phyloP scores from a whole-genome alignment of 371 early-diverging fungal species.

The Mucor piriformis region DNA sequence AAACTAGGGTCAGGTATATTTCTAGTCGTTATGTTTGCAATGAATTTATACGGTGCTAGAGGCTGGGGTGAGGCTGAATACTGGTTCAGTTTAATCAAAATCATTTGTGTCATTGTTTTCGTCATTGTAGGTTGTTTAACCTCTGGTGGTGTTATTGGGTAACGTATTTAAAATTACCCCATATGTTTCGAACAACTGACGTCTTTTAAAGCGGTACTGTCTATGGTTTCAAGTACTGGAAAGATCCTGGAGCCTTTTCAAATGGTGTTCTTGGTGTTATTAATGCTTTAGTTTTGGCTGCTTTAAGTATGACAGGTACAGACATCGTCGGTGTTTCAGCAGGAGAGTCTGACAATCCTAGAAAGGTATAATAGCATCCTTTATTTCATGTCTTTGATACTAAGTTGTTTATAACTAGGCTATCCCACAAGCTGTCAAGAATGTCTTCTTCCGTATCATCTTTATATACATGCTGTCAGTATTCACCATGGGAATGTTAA shows the following conservation, averaged over 20 bases:
- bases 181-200: neutral
- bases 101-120: slow-evolving; percentile 65
- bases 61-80: slow-evolving; percentile 25
- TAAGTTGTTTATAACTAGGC: too few species aligned
- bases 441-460: slow-evolving; percentile 61
- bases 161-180: neutral
- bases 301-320: slow-evolving; percentile 77
- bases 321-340: slow-evolving; percentile 69
- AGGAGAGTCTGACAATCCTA: slow-evolving; percentile 55
- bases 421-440: slow-evolving; percentile 46
- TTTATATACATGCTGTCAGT: slow-evolving; percentile 40
- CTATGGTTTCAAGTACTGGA: slow-evolving; percentile 15
- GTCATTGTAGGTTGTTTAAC: slow-evolving; percentile 64
- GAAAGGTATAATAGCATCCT: slow-evolving; percentile 11
- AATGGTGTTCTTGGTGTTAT: slow-evolving; percentile 74
- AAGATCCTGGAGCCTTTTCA: slow-evolving; percentile 69
- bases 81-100: slow-evolving; percentile 45
- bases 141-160: slow-evolving; percentile 38
- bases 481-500: slow-evolving; percentile 58
- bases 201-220: slow-evolving; percentile 28
- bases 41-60: slow-evolving; percentile 20
- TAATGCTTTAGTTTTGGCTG: slow-evolving; percentile 65
- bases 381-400: too few species aligned
- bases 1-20: slow-evolving; percentile 25
- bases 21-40: slow-evolving; percentile 18